A percentile compares a stretch with the other conserved stretches of the same genome.
Conservation (phyloP, 208 protist species). For the Naegleria fowleri region DNA sequence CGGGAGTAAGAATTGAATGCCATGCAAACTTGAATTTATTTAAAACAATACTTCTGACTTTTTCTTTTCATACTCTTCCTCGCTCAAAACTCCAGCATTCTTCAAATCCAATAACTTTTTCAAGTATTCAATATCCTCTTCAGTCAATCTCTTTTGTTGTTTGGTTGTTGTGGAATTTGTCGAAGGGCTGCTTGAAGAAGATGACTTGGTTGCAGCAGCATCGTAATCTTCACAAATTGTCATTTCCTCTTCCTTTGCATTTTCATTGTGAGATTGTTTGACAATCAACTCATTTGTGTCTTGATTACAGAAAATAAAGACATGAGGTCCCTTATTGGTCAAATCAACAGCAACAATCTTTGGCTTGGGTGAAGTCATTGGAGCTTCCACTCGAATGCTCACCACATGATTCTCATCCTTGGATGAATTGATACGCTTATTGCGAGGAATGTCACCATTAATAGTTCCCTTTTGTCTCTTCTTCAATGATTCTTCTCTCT, state of each 20-base stretch:
- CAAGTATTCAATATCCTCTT: background rate
- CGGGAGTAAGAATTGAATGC: too few relatives aligned
- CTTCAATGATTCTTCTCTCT: background rate
- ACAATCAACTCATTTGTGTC: background rate
- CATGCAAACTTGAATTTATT: too few relatives aligned
- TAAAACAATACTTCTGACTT: slow-evolving; percentile 4
- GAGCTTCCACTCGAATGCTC: background rate
- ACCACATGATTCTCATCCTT: background rate
- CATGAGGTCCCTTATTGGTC: background rate
- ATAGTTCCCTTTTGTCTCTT: background rate
- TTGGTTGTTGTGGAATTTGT: background rate
- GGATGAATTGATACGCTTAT: background rate
- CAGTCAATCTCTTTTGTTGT: background rate
- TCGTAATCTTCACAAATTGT: background rate
- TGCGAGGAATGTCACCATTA: background rate
- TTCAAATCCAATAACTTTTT: slow-evolving; percentile 3
- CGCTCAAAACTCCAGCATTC: background rate
- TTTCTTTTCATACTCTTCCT: background rate
- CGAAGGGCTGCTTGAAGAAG: background rate
- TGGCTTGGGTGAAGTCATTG: background rate
- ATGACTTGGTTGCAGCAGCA: background rate
- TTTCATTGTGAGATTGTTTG: background rate
- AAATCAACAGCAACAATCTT: background rate
- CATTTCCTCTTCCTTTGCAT: background rate
- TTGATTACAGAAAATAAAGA: background rate